phyloP scores from a whole-genome alignment of 2,329 filamentous ascomycete genomes.

The Colletotrichum sp. region DNA sequence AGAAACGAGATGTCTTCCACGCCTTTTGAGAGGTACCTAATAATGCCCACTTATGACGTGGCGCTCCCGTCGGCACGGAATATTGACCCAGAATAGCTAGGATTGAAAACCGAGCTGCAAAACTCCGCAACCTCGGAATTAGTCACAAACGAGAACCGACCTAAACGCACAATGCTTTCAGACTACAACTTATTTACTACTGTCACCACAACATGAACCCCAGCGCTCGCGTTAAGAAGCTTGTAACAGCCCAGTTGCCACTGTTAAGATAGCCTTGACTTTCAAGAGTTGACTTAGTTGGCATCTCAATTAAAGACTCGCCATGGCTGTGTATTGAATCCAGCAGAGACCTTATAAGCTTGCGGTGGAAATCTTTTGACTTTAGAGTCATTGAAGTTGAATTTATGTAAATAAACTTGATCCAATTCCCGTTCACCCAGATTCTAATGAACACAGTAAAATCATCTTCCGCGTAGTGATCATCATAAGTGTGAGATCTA shows the following conservation, averaged over 20 bases:
- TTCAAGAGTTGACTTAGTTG: neutral
- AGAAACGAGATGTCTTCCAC: neutral
- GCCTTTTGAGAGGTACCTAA: neutral
- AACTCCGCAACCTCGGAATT: neutral
- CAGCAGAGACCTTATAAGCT: neutral
- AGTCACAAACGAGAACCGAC: neutral
- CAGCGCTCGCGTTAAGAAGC: neutral
- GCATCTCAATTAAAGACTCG: neutral
- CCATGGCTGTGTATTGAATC: neutral
- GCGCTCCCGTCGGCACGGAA: neutral
- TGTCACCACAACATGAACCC: neutral
- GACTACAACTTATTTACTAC: neutral
- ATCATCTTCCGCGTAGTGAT: no score
- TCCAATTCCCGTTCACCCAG: neutral
- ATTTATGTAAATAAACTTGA: neutral
- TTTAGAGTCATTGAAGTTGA: neutral
- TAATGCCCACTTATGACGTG: neutral
- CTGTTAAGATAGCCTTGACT: neutral
- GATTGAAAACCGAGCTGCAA: neutral
- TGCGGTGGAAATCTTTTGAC: neutral
- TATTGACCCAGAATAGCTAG: neutral
- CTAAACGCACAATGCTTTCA: neutral
- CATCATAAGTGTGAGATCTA: neutral
- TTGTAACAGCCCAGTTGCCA: neutral
- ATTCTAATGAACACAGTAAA: neutral